Percentiles rank a stretch among this genome's conserved stretches.
phyloP scores from a whole-genome alignment of 371 early-diverging fungal genomes.

The Paramicrosporidium saccamoebae region DNA sequence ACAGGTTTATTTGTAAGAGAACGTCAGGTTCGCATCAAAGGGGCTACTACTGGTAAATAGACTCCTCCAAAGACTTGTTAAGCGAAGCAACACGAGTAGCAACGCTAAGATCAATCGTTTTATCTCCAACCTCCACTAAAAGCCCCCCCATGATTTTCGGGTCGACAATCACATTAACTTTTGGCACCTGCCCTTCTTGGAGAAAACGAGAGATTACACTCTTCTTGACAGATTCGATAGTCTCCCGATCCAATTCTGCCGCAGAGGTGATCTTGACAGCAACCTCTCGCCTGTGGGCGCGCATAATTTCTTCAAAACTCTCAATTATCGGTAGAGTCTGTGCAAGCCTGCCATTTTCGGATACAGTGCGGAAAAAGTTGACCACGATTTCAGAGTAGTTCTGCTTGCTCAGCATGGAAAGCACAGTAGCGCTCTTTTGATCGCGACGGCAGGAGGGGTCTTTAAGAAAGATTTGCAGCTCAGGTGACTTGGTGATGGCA shows the following conservation, averaged over 20 bases:
- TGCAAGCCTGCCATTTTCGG: slow-evolving; percentile 71
- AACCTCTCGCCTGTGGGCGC: slow-evolving; percentile 66
- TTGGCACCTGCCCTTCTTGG: slow-evolving; percentile 19
- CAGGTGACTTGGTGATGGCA: slow-evolving; percentile 28
- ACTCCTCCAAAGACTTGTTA: slow-evolving; percentile 35
- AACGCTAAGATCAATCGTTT: slow-evolving; percentile 87
- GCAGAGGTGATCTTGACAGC: slow-evolving; percentile 63
- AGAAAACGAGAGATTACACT: slow-evolving; percentile 24
- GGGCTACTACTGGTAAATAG: too few relatives aligned
- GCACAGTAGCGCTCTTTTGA: slow-evolving; percentile 36
- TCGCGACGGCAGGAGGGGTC: slow-evolving; percentile 49
- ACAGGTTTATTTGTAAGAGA: too few relatives aligned
- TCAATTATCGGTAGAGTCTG: slow-evolving; percentile 42
- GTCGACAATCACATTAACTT: slow-evolving; percentile 13
- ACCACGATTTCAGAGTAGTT: slow-evolving; percentile 37
- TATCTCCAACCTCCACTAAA: slow-evolving; percentile 81
- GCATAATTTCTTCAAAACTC: slow-evolving; percentile 47
- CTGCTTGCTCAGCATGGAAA: slow-evolving; percentile 15
- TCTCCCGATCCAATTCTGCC: slow-evolving; percentile 19
- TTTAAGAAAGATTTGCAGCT: slow-evolving; percentile 30
- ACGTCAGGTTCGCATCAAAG: too few relatives aligned
- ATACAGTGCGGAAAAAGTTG: slow-evolving; percentile 61
- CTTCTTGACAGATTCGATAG: slow-evolving; percentile 16
- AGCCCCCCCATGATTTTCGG: slow-evolving; percentile 76
- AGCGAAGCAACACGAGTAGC: slow-evolving; percentile 73